Evolutionary conservation across 352 stramenopile genomes (phyloP).

Genomic region (Discostella stelligera): DNA sequence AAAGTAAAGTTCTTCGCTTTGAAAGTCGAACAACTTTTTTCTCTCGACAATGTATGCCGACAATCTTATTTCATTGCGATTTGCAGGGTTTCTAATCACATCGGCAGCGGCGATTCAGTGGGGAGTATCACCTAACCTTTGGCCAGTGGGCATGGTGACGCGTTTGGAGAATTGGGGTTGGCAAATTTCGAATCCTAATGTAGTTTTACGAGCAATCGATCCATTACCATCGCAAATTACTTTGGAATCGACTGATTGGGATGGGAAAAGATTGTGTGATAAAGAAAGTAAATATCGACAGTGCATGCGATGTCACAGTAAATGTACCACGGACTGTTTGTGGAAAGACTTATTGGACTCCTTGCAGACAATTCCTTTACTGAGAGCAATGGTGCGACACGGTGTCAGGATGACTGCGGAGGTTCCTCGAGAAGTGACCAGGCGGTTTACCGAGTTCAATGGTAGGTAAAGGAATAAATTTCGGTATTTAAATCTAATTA

Average conservation of each 20-base stretch:
- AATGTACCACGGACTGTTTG: conserved; percentile 9
- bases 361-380: conserved; percentile 28
- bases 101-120: conserved; percentile 19
- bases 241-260: background rate
- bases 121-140: conserved; percentile 38
- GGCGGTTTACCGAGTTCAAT: no score
- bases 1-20: background rate
- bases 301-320: conserved; percentile 6
- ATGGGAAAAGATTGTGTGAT: conserved; percentile 1
- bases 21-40: no score
- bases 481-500: no score
- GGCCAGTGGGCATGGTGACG: conserved; percentile 23
- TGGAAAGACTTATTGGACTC: conserved; percentile 34
- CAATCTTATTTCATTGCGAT: background rate
- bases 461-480: no score
- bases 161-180: conserved; percentile 41
- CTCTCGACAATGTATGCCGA: conserved; percentile 9
- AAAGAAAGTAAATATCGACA: conserved; percentile 1
- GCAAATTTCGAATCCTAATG: conserved; percentile 42
- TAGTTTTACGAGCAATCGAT: conserved; percentile 40
- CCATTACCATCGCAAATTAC: conserved; percentile 2
- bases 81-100: conserved; percentile 34
- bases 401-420: conserved; percentile 26
- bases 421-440: conserved; percentile 13
- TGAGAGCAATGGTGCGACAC: conserved; percentile 9